phyloP scores from a whole-genome alignment of 768 basidiomycete genomes.

The Boletus tomentosulus region DNA sequence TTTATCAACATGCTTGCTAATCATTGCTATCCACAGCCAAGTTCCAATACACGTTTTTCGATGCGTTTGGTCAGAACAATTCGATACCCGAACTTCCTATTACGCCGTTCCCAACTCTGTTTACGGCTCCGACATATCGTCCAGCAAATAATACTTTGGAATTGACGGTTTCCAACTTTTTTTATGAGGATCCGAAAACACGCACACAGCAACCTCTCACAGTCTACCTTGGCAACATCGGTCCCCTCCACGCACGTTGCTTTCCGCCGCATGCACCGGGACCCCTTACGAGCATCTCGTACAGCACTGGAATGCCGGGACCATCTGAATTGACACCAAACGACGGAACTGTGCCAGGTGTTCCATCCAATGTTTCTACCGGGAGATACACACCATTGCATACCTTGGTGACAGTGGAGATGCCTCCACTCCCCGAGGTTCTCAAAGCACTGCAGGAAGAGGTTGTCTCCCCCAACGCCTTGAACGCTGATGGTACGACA shows the following conservation, averaged over 20 bases:
- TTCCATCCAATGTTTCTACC: slow-evolving; percentile 23
- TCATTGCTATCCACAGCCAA: slow-evolving; percentile 52
- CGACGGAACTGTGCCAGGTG: slow-evolving; percentile 18
- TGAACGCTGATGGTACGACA: slow-evolving; percentile 34
- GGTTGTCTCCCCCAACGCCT: slow-evolving; percentile 39
- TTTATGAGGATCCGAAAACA: slow-evolving; percentile 69
- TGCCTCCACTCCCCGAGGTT: slow-evolving; percentile 74
- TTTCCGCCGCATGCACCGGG: slow-evolving; percentile 73
- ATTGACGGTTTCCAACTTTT: slow-evolving; percentile 84
- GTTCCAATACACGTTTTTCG: slow-evolving; percentile 93
- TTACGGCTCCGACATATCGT: slow-evolving; percentile 73
- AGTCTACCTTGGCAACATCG: slow-evolving; percentile 86
- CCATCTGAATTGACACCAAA: slow-evolving; percentile 29
- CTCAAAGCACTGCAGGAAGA: slow-evolving; percentile 78
- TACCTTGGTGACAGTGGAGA: slow-evolving; percentile 79
- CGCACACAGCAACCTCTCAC: slow-evolving; percentile 67
- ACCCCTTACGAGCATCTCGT: slow-evolving; percentile 60
- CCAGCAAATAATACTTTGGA: slow-evolving; percentile 72
- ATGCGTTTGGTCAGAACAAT: slow-evolving; percentile 78
- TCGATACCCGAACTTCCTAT: slow-evolving; percentile 75
- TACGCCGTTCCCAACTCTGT: slow-evolving; percentile 86
- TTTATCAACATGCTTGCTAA: slow-evolving; percentile 15
- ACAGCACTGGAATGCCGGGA: slow-evolving; percentile 45
- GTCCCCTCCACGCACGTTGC: slow-evolving; percentile 74
- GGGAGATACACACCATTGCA: slow-evolving; percentile 62